These are phyloP conservation scores for Aechmea fasciata DNA, from an alignment of 176 grass and related monocot genomes.

Conservation along the genomic window DNA sequence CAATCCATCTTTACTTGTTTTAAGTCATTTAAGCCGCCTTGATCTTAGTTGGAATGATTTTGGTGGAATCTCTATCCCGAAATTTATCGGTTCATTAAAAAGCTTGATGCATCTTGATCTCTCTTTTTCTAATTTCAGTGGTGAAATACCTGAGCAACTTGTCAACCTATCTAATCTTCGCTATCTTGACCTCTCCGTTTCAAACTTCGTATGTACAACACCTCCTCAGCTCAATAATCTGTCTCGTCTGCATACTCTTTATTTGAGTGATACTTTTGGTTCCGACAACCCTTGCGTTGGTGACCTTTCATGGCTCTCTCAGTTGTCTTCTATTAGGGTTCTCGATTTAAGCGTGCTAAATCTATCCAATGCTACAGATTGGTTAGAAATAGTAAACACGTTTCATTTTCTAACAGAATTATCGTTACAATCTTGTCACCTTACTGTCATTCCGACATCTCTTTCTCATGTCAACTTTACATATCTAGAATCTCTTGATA, in stretches of 20 bases:
- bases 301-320: slow-evolving; percentile 23
- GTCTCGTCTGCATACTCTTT: not conserved
- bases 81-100: not conserved
- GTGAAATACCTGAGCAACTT: not conserved
- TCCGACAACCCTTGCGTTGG: not conserved
- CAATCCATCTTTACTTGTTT: slow-evolving; percentile 13
- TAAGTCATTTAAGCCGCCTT: slow-evolving; percentile 14
- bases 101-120: not conserved
- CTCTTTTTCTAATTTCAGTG: not conserved
- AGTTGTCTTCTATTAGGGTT: slow-evolving; percentile 3
- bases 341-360: not conserved
- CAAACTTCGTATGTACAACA: not conserved
- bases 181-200: not conserved
- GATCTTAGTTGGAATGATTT: not conserved
- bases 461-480: slow-evolving; percentile 17
- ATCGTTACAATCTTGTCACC: too few relatives aligned
- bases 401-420: slow-evolving; percentile 15
- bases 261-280: not conserved
- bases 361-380: not conserved
- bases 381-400: slow-evolving; percentile 20
- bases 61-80: not conserved
- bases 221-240: not conserved
- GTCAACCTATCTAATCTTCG: not conserved
- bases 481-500: slow-evolving; percentile 8
- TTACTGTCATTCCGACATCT: not conserved